phyloP scores from a whole-genome alignment of 2,329 filamentous ascomycete species.

The Magnaporthiopsis poae region DNA sequence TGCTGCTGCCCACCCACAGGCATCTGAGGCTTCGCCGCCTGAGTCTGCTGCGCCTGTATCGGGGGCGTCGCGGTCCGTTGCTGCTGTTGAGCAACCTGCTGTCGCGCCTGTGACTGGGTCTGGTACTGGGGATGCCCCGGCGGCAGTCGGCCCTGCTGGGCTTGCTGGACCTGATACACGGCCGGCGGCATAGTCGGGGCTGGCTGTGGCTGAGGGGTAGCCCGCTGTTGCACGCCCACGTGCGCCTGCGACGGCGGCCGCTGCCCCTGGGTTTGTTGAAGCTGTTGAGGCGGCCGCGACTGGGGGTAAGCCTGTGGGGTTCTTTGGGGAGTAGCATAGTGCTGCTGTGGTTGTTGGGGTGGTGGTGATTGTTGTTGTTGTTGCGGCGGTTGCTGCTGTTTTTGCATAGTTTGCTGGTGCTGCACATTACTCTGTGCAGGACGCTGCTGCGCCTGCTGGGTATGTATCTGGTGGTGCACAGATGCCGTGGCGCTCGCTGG shows the following conservation, averaged over 20 bases:
- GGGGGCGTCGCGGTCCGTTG: background rate
- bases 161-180: background rate
- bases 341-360: constrained; percentile 1
- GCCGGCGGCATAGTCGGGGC: background rate
- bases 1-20: constrained; percentile 5
- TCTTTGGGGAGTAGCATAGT: constrained; percentile 12
- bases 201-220: background rate
- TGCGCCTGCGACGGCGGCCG: background rate
- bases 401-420: background rate
- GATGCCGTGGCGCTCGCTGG: constrained; percentile 2
- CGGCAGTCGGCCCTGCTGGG: background rate
- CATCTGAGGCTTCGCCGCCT: background rate
- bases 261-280: background rate
- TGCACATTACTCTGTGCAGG: background rate
- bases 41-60: background rate
- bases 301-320: background rate
- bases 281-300: background rate
- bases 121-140: constrained; percentile 10
- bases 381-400: background rate
- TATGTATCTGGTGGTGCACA: constrained; percentile 2
- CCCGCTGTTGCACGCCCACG: background rate
- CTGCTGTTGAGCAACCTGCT: background rate
- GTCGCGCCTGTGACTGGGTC: constrained; percentile 4
- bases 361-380: background rate
- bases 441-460: background rate